A percentile compares a stretch with the other conserved stretches of the same genome.
Conservation (phyloP, 805 yeast genomes). For the Ogataea glucozyma region DNA sequence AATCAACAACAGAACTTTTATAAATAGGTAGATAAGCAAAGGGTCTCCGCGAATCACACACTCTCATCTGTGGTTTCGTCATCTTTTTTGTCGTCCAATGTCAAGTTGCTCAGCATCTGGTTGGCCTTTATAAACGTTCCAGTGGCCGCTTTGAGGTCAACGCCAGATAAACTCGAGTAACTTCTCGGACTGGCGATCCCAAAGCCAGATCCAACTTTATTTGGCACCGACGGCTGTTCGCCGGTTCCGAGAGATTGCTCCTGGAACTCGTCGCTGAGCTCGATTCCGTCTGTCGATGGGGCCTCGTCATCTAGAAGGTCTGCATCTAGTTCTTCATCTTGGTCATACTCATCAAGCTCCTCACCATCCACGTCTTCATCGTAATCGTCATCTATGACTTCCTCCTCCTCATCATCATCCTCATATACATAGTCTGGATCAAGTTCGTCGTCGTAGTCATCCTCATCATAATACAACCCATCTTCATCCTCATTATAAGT, state of each 20-base stretch:
- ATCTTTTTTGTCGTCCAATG: conserved; percentile 14
- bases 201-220: conserved; percentile 4
- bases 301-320: conserved; percentile 29
- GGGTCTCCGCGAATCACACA: neutral
- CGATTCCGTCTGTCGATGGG: conserved; percentile 11
- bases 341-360: too few species aligned
- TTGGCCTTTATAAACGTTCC: conserved; percentile 30
- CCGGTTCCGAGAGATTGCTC: neutral
- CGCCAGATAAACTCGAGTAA: conserved; percentile 16
- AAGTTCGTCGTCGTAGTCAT: conserved; percentile 30
- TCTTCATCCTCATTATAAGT: too few species aligned
- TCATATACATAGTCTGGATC: conserved; percentile 23
- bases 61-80: too few species aligned
- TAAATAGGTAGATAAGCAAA: conserved; percentile 2
- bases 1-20: neutral
- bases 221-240: conserved; percentile 5
- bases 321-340: conserved; percentile 36
- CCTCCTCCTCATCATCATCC: conserved; percentile 35
- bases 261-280: conserved; percentile 8
- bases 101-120: conserved; percentile 23
- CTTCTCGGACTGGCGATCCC: conserved; percentile 20
- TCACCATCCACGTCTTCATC: conserved; percentile 31
- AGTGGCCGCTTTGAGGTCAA: conserved; percentile 21
- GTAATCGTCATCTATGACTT: conserved; percentile 32
- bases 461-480: conserved; percentile 30